These are phyloP conservation scores for Colletotrichum phormii DNA, from an alignment of 2,329 filamentous ascomycete species.

Conservation along the genomic window DNA sequence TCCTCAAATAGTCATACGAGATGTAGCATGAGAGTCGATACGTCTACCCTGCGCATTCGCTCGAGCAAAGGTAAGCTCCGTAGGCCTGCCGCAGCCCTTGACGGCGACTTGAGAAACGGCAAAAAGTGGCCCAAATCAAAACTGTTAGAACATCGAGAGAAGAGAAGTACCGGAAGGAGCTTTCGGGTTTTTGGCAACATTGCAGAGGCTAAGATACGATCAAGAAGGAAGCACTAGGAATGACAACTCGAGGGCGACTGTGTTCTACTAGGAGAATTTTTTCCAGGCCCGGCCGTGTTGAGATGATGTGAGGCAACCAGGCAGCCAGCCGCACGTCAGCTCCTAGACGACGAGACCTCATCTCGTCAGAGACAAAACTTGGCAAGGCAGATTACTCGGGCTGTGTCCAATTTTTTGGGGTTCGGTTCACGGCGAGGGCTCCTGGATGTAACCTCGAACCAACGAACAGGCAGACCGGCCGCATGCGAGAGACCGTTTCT, in stretches of 20 bases:
- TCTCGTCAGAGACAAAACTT: background rate
- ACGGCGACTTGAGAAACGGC: background rate
- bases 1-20: background rate
- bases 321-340: background rate
- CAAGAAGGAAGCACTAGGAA: background rate
- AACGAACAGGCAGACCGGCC: background rate
- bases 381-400: background rate
- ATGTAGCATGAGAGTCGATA: background rate
- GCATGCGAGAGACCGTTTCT: background rate
- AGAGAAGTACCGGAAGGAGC: background rate
- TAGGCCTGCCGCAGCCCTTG: background rate
- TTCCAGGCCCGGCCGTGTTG: background rate
- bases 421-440: background rate
- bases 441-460: background rate
- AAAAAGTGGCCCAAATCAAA: rapidly evolving
- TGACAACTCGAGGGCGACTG: background rate
- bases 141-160: rapidly evolving
- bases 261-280: background rate
- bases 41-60: background rate
- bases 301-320: background rate
- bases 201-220: background rate
- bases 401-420: background rate
- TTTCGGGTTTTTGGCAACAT: too few species aligned
- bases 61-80: background rate
- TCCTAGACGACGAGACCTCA: background rate